Conservation (phyloP, 2,329 filamentous ascomycete genomes). For the Leptographium flavum region DNA sequence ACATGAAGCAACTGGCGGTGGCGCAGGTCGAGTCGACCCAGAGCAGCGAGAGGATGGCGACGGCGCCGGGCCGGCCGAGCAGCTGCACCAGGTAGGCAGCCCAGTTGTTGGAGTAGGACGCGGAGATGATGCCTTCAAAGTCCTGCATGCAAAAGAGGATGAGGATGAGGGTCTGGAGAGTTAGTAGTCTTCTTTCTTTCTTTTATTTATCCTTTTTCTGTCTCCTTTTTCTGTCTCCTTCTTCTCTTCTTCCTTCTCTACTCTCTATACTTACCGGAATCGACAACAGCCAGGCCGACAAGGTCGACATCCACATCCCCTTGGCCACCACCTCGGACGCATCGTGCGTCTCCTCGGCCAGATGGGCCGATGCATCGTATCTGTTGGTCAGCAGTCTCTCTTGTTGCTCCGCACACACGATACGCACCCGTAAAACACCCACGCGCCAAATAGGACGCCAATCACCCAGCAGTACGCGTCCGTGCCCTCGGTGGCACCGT, state of each 20-base stretch:
- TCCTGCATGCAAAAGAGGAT: slow-evolving; percentile 26
- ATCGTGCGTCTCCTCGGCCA: slow-evolving; percentile 23
- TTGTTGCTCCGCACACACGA: too few species aligned
- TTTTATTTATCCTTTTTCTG: too few species aligned
- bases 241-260: too few species aligned
- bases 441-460: slow-evolving; percentile 20
- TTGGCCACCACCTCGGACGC: slow-evolving; percentile 21
- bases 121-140: slow-evolving; percentile 22
- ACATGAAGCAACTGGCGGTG: slow-evolving; percentile 23
- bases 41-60: slow-evolving; percentile 20
- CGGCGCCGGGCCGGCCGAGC: slow-evolving; percentile 19
- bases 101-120: slow-evolving; percentile 23
- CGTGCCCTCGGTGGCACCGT: slow-evolving; percentile 18
- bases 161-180: slow-evolving; percentile 17
- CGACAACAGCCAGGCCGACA: slow-evolving; percentile 22
- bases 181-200: too few species aligned
- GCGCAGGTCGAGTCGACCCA: slow-evolving; percentile 24
- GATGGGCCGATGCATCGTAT: slow-evolving; percentile 22
- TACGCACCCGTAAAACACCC: slow-evolving; percentile 18
- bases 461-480: slow-evolving; percentile 24
- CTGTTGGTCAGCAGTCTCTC: neutral
- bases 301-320: slow-evolving; percentile 23
- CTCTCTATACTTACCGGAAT: slow-evolving; percentile 13
- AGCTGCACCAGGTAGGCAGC: slow-evolving; percentile 24
- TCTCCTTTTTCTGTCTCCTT: too few species aligned